phyloP scores from a whole-genome alignment of 352 stramenopile species.

The Pythium diclinum region DNA sequence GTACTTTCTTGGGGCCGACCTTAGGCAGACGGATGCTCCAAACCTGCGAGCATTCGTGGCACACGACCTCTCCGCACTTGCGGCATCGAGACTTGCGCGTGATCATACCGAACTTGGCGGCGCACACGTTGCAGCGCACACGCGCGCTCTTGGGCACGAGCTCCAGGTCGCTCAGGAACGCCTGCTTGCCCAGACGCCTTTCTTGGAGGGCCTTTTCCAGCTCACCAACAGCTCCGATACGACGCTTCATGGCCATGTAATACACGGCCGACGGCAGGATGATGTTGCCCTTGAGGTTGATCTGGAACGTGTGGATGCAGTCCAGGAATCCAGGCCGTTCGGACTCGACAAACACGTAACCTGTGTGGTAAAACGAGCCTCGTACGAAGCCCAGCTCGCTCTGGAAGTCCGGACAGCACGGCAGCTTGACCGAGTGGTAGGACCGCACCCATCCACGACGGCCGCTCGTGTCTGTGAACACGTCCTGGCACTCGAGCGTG shows the following conservation, averaged over 20 bases:
- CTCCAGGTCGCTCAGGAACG: conserved; percentile 65
- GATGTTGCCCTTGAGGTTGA: conserved; percentile 64
- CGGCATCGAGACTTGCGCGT: conserved; percentile 61
- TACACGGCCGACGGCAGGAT: conserved; percentile 44
- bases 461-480: conserved; percentile 57
- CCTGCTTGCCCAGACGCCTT: conserved; percentile 42
- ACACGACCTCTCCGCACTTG: conserved; percentile 76
- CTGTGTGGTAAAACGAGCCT: conserved; percentile 67
- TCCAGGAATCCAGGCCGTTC: conserved; percentile 57
- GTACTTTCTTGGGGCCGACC: conserved; percentile 46
- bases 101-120: conserved; percentile 55
- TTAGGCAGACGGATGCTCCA: conserved; percentile 52
- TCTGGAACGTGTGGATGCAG: conserved; percentile 57
- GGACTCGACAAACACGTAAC: conserved; percentile 71
- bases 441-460: conserved; percentile 66
- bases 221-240: conserved; percentile 43
- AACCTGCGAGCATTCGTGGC: conserved; percentile 50
- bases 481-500: conserved; percentile 74
- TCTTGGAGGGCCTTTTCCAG: conserved; percentile 51
- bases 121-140: conserved; percentile 56
- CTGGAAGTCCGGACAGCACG: conserved; percentile 56
- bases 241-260: conserved; percentile 53
- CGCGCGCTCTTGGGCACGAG: conserved; percentile 58
- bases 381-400: conserved; percentile 48
- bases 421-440: conserved; percentile 67